Evolutionary conservation across 805 yeast species (phyloP).

Genomic region (Barnettozyma populi): DNA sequence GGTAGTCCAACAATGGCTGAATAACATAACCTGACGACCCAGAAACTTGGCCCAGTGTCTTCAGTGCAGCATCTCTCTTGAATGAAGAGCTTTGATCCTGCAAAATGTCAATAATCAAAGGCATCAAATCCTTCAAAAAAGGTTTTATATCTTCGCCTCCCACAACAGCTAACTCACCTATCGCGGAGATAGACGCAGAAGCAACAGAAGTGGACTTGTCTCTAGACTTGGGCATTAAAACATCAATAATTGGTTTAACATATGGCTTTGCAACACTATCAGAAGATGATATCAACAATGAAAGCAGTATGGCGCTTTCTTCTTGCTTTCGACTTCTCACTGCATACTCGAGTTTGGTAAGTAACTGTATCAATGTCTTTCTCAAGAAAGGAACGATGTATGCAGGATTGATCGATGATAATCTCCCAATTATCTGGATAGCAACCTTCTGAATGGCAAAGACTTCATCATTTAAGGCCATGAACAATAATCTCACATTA

Average conservation of each 20-base stretch:
- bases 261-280: slow-evolving; percentile 84
- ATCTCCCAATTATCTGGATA: slow-evolving; percentile 72
- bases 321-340: slow-evolving; percentile 73
- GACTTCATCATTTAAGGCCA: slow-evolving; percentile 87
- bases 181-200: slow-evolving; percentile 74
- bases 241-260: slow-evolving; percentile 84
- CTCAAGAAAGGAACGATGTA: slow-evolving; percentile 90
- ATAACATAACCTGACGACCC: slow-evolving; percentile 93
- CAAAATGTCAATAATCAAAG: slow-evolving; percentile 76
- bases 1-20: slow-evolving; percentile 87
- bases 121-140: slow-evolving; percentile 75
- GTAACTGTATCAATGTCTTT: slow-evolving; percentile 75
- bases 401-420: slow-evolving; percentile 87
- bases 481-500: slow-evolving; percentile 75
- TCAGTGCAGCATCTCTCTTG: slow-evolving; percentile 85
- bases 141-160: slow-evolving; percentile 81
- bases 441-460: slow-evolving; percentile 79
- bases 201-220: slow-evolving; percentile 78
- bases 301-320: slow-evolving; percentile 73
- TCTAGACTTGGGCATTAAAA: slow-evolving; percentile 67
- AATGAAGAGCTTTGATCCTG: slow-evolving; percentile 88
- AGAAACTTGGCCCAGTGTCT: slow-evolving; percentile 82
- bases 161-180: slow-evolving; percentile 84
- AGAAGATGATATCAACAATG: slow-evolving; percentile 71
- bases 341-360: slow-evolving; percentile 82